Evolutionary conservation across 495 filamentous ascomycete genomes (phyloP), one percentile per base, ranked within the genome.

Genomic region (Opeltia flavorubescens): DNA sequence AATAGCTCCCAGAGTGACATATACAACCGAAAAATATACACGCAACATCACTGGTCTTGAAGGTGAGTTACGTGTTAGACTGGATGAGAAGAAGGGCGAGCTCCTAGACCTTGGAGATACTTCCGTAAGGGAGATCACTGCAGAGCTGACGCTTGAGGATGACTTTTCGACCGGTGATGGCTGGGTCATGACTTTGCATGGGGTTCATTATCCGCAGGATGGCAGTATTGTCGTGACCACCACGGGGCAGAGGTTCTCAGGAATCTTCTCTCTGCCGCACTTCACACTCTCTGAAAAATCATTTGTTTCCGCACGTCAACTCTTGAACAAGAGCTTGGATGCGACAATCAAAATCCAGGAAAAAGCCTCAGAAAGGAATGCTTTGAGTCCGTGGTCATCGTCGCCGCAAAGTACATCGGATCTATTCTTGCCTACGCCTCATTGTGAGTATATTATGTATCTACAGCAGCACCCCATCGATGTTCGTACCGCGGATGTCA

Each of bases 391-490:
- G 50, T 81, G 78, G 79, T 63, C 72, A n/a, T 81, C 83, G 13
- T 65, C 76, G 21, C 60, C 76, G 27, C 68, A 76, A 38, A 71
- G 70, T 5, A 60, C 71, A 0, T 72, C 74, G 27, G 78, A 68
- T 41, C 77, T 62, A 56, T 68, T 55, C 59, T 76, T 76, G 66
- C 58, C 76, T 17, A 59, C 72, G 34, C 86, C 87, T 2, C 80
- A 81, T 44, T 96, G 91, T 67, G 91, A 98, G 58, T 89, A 83
- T 57, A 66, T 98, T 21, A 63, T 93, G 30, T 95, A 88, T 60
- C 64, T 89, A 26, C 91, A 98, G 61, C 78, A 95, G 49, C 80
- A 94, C 52, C 72, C 75, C 4, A 56, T 70, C 18, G 56, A 61
- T 28, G 56, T 62, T 40, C 50, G 51, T 30, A 47, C 62, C 9